These are phyloP conservation scores for Pythium periplocum DNA, from an alignment of 352 stramenopile genomes.

Conservation along the genomic window DNA sequence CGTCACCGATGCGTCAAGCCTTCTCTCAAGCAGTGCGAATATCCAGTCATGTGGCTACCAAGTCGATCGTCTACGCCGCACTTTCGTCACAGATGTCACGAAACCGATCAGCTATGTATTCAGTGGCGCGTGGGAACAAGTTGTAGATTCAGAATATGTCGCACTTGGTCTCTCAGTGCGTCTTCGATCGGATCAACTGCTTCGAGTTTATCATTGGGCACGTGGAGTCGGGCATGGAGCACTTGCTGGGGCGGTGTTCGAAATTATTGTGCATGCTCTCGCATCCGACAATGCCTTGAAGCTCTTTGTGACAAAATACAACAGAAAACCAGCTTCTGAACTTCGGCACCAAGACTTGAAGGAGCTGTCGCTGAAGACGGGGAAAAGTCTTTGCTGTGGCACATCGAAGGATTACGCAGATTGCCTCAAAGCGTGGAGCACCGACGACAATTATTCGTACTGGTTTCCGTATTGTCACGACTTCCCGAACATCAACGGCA, in stretches of 20 bases:
- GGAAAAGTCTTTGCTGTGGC: conserved; percentile 1
- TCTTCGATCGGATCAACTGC: background rate
- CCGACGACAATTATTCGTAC: conserved; percentile 9
- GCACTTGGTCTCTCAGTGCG: background rate
- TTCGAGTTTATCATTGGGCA: conserved; percentile 2
- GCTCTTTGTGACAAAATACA: conserved; percentile 9
- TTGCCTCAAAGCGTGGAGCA: conserved; percentile 3
- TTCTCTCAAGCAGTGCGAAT: background rate
- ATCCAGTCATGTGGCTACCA: too few relatives aligned
- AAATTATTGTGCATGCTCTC: conserved; percentile 5
- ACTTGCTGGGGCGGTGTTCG: conserved; percentile 3
- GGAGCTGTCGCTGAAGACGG: background rate
- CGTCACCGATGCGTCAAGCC: background rate
- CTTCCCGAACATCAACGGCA: conserved; percentile 21
- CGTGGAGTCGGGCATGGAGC: background rate
- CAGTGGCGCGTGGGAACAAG: background rate
- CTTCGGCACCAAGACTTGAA: conserved; percentile 1
- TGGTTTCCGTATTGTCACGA: conserved; percentile 16
- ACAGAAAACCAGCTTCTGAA: conserved; percentile 1
- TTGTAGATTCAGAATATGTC: conserved; percentile 10
- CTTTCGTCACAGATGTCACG: too few relatives aligned
- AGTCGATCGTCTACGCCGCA: conserved; percentile 3
- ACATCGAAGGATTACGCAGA: conserved; percentile 5
- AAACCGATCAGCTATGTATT: background rate
- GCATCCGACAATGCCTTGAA: conserved; percentile 11